Evolutionary conservation across 208 protist genomes (phyloP), one percentile per base, ranked within the genome.

Genomic region (Angomonas ambiguus): DNA sequence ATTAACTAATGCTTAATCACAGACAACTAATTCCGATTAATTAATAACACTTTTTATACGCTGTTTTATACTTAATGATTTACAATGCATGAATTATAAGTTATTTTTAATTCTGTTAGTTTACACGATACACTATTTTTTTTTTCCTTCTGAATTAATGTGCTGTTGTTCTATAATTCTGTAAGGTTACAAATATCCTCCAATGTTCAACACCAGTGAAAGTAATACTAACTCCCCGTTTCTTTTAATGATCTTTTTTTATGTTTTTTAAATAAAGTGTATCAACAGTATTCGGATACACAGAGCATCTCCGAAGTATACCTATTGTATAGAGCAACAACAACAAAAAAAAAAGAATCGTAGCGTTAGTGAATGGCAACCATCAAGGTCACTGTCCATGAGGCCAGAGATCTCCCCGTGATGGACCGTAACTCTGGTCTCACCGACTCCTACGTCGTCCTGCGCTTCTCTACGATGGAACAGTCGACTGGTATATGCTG

Each of bases 381-480:
- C 2, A 34, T 97, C 6, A 97, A 96, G 65, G 85, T 97, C 10
- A 88, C 76, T 10, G 85, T 96, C 4, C 84, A 94, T 70, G 89
- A 90, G 65, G 92, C 88, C 13, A 82, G 91, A n/a, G 91, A 96
- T 64, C 77, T 97, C 16, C 94, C 94, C 11, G 74, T 96, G 25
- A 97, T 97, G 94, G 87, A 97, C 62, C 79, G 90, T 20, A 66
- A 81, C 57, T 92, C 82, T 31, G 85, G 85, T 8, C 82, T 93
- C 20, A 87, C 92, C 1, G 94, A 97, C 74, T 79, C 91, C 0
- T 97, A 97, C 75, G 92, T 95, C 32, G 74, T 89, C 2, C 71
- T 96, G 32, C 80, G 83, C 55, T 74, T 94, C 4, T 76, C 91
- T 38, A 76, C 88, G 68, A 70, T 84, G 61, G 85, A 93, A 61